Evolutionary conservation across 139 green algal genomes (phyloP).

Genomic region (Nannochloris sp.): DNA sequence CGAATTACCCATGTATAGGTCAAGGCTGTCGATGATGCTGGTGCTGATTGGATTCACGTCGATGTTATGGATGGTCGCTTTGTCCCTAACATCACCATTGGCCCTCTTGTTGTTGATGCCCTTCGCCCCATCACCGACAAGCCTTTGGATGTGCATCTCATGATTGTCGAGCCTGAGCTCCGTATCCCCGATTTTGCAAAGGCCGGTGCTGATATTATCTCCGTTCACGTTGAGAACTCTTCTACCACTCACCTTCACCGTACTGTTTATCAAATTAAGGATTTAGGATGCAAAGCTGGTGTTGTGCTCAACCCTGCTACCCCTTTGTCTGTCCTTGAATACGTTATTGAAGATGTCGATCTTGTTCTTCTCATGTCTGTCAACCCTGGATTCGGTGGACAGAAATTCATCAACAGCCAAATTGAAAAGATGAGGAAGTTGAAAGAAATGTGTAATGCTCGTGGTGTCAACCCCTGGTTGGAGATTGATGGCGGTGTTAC

Average conservation of each 20-base stretch:
- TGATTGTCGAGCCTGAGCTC: conserved; percentile 97
- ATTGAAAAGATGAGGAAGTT: conserved; percentile 88
- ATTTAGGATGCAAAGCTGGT: conserved; percentile 90
- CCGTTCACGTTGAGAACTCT: conserved; percentile 80
- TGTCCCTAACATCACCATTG: conserved; percentile 99
- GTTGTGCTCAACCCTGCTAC: conserved; percentile 98
- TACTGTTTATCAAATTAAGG: conserved; percentile 93
- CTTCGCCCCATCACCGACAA: conserved; percentile 93
- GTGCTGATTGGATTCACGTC: conserved; percentile 59
- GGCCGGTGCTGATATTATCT: conserved; percentile 98
- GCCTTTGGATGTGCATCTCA: conserved; percentile 88
- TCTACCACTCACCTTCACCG: conserved; percentile 97
- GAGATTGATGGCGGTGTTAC: conserved; percentile 95
- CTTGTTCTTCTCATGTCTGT: conserved; percentile 98
- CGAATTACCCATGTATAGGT: conserved; percentile 50
- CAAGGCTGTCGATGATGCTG: conserved; percentile 83
- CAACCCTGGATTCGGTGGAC: conserved; percentile 97
- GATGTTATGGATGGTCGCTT: conserved; percentile 91
- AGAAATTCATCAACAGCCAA: conserved; percentile 97
- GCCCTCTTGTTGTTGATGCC: conserved; percentile 92
- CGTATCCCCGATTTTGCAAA: conserved; percentile 87
- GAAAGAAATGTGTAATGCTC: conserved; percentile 81
- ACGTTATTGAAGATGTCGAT: conserved; percentile 87
- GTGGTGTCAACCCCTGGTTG: conserved; percentile 96
- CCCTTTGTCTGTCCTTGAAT: conserved; percentile 72